These are phyloP conservation scores for Hapsidospora chrysogenum DNA, from an alignment of 495 filamentous ascomycete species.

Conservation along the genomic window DNA sequence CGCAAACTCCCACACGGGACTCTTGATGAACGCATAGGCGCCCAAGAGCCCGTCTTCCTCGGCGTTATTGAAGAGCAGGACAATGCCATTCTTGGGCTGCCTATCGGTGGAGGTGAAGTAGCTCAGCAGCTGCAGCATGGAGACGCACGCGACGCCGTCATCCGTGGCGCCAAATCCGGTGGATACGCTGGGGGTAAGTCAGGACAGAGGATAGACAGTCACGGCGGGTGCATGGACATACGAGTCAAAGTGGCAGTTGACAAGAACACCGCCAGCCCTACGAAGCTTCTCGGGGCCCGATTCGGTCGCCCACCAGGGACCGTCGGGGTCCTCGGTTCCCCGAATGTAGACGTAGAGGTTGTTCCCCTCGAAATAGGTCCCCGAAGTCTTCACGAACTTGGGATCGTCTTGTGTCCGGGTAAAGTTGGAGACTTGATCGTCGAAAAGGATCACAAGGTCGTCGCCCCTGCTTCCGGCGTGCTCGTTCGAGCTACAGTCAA, in stretches of 20 bases:
- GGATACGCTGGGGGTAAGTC: conserved; percentile 44
- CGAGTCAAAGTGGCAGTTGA: conserved; percentile 89
- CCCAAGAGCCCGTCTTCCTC: conserved; percentile 92
- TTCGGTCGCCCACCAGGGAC: conserved; percentile 43
- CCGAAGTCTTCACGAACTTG: conserved; percentile 12
- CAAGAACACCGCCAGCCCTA: conserved; percentile 61
- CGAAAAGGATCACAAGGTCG: conserved; percentile 31
- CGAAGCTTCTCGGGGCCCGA: conserved; percentile 23
- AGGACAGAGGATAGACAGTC: conserved; percentile 1
- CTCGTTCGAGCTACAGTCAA: too few relatives aligned
- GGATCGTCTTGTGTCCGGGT: conserved; percentile 22
- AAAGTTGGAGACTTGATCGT: conserved; percentile 67
- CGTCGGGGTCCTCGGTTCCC: conserved; percentile 53
- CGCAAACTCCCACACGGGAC: conserved; percentile 58
- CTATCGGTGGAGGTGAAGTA: conserved; percentile 71
- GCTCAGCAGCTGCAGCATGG: conserved; percentile 70
- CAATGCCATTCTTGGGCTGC: conserved; percentile 60
- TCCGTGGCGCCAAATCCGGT: conserved; percentile 85
- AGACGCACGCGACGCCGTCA: conserved; percentile 78
- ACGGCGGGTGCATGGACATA: conserved; percentile 6
- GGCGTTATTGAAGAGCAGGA: conserved; percentile 84
- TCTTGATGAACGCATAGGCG: conserved; percentile 67
- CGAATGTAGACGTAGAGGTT: conserved; percentile 88
- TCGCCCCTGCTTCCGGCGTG: too few relatives aligned
- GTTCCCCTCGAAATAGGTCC: conserved; percentile 75